Base-by-base conservation (phyloP, 2,329 filamentous ascomycete species). In the Colletotrichum shisoi region DNA sequence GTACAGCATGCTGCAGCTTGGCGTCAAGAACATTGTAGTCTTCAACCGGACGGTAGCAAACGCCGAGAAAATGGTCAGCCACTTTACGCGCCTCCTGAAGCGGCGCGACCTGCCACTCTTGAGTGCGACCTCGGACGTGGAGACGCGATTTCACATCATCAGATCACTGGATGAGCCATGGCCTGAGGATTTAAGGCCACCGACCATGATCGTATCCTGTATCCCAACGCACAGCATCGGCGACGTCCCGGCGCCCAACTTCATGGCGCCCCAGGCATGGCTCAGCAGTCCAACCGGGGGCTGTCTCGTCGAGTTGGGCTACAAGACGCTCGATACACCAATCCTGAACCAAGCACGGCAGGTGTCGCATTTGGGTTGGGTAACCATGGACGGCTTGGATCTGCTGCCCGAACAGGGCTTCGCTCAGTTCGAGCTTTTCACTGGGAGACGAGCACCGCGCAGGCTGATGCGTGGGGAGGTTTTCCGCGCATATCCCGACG, bases 341-440 rank as follows among this genome's bases (percentile, higher is more conserved):
- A 79, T 94, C 4, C 80, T 93, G 49, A 82, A 84, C 39, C 91
- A 94, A 72, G 87, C 91, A 62, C 84, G 88, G 19, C 79, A 81
- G 59, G 78, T 86, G 75, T 81, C 86, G 21, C 79, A 87, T 62
- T 80, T 84, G 70, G 84, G 91, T 46, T 94, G 91, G 91, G 88
- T 93, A 0, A 83, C 91, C 19, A 86, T 93, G 76, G 90, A 93
- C 72, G 91, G 91, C 0, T 79, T 94, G 13, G 91, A 94, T 71
- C 83, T 93, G 53, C 77, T 94, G 15, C 90, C 90, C 0, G 91
- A 94, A 74, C 91, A 94, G 74, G 91, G 89, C 0, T 91, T 91
- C 76, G 91, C 91, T 1, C 91, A 94, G 72, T 94, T 94, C 73
- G 91, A 94, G 76, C 78, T 94, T 2, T 92, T 94, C 74, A 93